Base-by-base conservation (phyloP, 768 basidiomycete species). In the Podaxis sp. region DNA sequence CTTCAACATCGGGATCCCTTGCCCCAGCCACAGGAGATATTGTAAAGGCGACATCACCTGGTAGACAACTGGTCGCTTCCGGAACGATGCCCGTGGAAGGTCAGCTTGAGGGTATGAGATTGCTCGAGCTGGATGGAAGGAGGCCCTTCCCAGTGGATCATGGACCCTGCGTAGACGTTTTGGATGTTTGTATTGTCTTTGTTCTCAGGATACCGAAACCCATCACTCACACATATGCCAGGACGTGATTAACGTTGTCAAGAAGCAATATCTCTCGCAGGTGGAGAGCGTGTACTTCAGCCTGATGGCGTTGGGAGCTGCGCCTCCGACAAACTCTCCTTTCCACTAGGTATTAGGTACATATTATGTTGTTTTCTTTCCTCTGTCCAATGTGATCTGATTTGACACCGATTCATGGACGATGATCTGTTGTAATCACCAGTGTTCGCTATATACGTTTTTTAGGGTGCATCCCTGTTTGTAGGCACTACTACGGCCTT, bases 111-210 rank as follows among this genome's bases (percentile, higher is more conserved):
- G 72, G 73, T 5, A 74, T 76, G 75, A 80, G 89, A 51, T 72
- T 97, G 6, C 76, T 96, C 50, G 96, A 97, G 73, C 77, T 98
- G 52, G 94, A 97, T 74, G 95, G 95, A 0, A 76, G 85, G 47
- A 76, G 95, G 49, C 74, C 71, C 8, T 91, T 91, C 2, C 94
- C 95, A 1, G 79, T 97, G 66, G 94, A 97, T 71, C 82, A 88
- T 66, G 92, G 92, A 0, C 77, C 79, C 61, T 85, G 84, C 65
- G 73, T 63, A 1, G 78, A 90, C 69, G 74, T 94, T 49, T 72
- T 94, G 55, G 70, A 77, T 71, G 91, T 84, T 64, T 22, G 73
- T 68, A 13, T 64, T 25, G n/a, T 53, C 4, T 56, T 47, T 40
- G n/a, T 61, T 41, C 53, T 2, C 19, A 46, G 33, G n/a, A 11